Evolutionary conservation across 129 eudicot species (phyloP).

Genomic region (Pulicaria dysenterica): DNA sequence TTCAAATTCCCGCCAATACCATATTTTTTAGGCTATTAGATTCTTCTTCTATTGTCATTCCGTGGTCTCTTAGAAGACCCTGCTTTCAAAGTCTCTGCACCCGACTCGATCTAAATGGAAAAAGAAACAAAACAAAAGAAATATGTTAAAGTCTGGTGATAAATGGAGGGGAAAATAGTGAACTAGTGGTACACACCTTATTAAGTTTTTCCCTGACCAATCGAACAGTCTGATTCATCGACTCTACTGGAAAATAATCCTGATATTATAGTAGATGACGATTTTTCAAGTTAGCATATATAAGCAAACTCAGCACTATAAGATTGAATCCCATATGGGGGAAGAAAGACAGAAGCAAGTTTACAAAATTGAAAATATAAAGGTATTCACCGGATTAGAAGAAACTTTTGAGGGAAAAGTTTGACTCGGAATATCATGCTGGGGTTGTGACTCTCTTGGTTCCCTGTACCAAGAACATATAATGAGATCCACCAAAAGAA

Average conservation of each 20-base stretch:
- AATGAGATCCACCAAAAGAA: background rate
- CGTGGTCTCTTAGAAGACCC: constrained; percentile 69
- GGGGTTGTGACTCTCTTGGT: constrained; percentile 39
- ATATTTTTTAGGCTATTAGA: constrained; percentile 41
- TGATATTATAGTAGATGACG: constrained; percentile 33
- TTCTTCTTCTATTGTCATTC: constrained; percentile 84
- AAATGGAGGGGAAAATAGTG: background rate
- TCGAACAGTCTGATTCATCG: constrained; percentile 90
- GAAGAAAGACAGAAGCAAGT: too few relatives aligned
- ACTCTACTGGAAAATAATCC: constrained; percentile 83
- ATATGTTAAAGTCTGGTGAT: background rate
- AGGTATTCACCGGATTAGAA: constrained; percentile 62
- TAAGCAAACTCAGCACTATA: background rate
- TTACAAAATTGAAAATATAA: background rate
- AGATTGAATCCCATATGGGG: background rate
- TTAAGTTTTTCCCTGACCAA: constrained; percentile 82
- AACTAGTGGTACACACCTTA: constrained; percentile 52
- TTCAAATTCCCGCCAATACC: too few relatives aligned
- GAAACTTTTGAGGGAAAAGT: constrained; percentile 46
- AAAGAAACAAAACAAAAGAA: constrained; percentile 2
- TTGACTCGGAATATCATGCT: constrained; percentile 28
- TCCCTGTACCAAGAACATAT: constrained; percentile 37
- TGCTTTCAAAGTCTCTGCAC: constrained; percentile 49
- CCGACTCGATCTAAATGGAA: constrained; percentile 60
- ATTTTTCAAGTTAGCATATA: constrained; percentile 9